Conservation (phyloP, 2,329 filamentous ascomycete species). For the Talaromyces rugulosus region DNA sequence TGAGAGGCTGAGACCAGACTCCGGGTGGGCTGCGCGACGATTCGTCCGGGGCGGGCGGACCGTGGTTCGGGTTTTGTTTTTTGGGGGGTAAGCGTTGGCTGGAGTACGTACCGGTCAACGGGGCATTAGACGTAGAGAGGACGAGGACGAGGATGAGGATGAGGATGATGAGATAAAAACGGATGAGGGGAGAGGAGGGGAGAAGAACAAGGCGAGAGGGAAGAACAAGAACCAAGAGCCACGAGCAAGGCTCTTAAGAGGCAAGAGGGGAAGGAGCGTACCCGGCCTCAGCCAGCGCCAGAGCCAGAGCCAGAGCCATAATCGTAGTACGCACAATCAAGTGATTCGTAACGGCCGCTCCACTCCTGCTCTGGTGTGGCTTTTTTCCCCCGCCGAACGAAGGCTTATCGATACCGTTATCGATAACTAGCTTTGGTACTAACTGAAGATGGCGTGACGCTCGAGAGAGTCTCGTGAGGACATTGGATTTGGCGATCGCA, state of each 20-base stretch:
- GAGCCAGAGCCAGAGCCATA: too few species aligned
- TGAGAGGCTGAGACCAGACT: neutral
- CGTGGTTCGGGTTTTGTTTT: neutral
- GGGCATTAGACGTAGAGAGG: neutral
- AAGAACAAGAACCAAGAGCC: neutral
- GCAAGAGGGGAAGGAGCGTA: slow-evolving; percentile 2
- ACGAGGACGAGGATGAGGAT: neutral
- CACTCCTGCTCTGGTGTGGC: neutral
- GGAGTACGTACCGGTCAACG: neutral
- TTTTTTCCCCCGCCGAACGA: neutral
- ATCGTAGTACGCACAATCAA: neutral
- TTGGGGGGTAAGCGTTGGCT: neutral
- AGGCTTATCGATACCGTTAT: neutral
- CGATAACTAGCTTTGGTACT: neutral
- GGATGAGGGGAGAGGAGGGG: neutral
- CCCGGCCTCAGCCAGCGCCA: too few species aligned
- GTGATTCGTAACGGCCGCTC: neutral
- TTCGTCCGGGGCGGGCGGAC: neutral
- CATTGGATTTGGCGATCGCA: neutral
- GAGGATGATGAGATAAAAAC: neutral
- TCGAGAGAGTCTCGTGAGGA: neutral
- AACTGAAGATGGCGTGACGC: neutral
- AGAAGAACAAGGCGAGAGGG: neutral
- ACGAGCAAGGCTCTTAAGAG: too few species aligned
- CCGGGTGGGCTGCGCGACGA: neutral